These are phyloP conservation scores for Rubus idaeus DNA, from an alignment of 306 rosid species.

Conservation along the genomic window DNA sequence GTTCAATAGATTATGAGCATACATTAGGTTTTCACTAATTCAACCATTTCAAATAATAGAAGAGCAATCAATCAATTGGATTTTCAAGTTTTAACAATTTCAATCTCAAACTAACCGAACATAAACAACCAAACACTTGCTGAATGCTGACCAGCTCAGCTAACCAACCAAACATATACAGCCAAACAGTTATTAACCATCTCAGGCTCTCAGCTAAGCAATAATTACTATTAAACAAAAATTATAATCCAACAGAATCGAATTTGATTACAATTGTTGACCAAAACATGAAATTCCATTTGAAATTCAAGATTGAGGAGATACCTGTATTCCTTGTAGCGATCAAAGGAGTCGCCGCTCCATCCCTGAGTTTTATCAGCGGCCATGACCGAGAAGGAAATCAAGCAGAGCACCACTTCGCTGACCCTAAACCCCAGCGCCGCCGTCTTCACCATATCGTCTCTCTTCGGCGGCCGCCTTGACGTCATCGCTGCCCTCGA, in stretches of 20 bases:
- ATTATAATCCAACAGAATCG: not conserved
- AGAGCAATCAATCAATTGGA: not conserved
- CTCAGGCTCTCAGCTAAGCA: too few relatives aligned
- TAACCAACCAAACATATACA: too few relatives aligned
- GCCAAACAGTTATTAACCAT: too few relatives aligned
- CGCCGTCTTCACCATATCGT: constrained; percentile 47
- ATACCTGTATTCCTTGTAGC: constrained; percentile 96
- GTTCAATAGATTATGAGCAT: not conserved
- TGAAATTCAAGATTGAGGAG: not conserved
- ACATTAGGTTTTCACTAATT: not conserved
- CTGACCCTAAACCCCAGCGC: constrained; percentile 82
- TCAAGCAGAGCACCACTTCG: constrained; percentile 72
- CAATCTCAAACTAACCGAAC: not conserved
- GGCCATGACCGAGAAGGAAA: constrained; percentile 97
- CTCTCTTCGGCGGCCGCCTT: constrained; percentile 33
- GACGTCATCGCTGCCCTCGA: constrained; percentile 16
- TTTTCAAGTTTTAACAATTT: not conserved
- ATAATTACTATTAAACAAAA: not conserved
- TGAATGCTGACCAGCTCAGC: not conserved
- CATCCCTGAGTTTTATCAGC: constrained; percentile 96
- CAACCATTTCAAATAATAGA: not conserved
- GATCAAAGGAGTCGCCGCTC: constrained; percentile 97
- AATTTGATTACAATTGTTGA: not conserved
- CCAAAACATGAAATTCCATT: not conserved
- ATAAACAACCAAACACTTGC: not conserved